A percentile compares a stretch with the other conserved stretches of the same genome.
phyloP scores from a whole-genome alignment of 768 basidiomycete genomes.

The Phylloporus sp. region DNA sequence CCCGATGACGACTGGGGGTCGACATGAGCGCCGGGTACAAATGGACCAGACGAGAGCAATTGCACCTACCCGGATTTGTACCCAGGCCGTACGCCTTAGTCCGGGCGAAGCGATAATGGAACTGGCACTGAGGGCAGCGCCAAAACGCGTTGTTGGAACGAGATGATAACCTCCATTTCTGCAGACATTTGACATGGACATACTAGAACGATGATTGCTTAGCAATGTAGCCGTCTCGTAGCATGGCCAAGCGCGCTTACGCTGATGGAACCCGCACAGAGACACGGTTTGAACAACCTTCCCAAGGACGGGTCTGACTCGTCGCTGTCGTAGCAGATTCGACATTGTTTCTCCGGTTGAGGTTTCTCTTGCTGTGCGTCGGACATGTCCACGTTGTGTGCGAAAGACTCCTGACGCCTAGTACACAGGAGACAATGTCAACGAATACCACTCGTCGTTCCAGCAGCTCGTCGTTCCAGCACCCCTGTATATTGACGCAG shows the following conservation, averaged over 20 bases:
- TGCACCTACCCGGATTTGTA: conserved; percentile 61
- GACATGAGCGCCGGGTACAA: conserved; percentile 12
- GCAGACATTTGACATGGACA: conserved; percentile 76
- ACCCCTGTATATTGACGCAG: neutral
- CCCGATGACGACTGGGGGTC: conserved; percentile 55
- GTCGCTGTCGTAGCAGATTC: conserved; percentile 75
- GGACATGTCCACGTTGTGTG: conserved; percentile 15
- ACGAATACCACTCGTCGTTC: neutral
- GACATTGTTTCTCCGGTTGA: conserved; percentile 60
- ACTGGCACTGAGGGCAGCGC: conserved; percentile 74
- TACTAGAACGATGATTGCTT: too few species aligned
- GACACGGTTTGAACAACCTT: conserved; percentile 69
- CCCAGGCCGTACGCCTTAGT: conserved; percentile 68
- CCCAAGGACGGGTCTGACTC: conserved; percentile 60
- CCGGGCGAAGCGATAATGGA: conserved; percentile 70
- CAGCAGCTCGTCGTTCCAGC: too few species aligned
- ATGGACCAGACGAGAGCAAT: neutral
- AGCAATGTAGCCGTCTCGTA: conserved; percentile 11
- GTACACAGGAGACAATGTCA: too few species aligned
- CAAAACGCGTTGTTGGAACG: conserved; percentile 65
- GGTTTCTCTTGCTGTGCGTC: conserved; percentile 13
- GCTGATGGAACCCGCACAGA: conserved; percentile 71
- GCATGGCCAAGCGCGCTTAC: conserved; percentile 30
- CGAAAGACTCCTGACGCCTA: neutral
- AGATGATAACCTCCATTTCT: conserved; percentile 66